phyloP scores from a whole-genome alignment of 75 land plant genomes.

The Cunninghamia lanceolata region DNA sequence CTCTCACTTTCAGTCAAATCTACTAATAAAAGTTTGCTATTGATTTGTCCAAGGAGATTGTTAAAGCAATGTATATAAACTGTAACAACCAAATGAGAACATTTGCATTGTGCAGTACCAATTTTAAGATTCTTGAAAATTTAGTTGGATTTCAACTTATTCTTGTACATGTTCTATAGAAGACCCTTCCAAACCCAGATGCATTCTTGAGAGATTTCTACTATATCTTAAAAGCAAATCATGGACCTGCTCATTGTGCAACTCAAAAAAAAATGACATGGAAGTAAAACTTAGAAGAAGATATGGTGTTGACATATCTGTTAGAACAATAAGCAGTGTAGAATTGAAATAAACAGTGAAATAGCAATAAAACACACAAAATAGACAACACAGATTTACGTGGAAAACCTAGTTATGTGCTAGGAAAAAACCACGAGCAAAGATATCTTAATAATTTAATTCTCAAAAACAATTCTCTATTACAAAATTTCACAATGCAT shows the following conservation, averaged over 20 bases:
- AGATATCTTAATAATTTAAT: too few relatives aligned
- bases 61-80: conserved; percentile 76
- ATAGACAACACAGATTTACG: too few relatives aligned
- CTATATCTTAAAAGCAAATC: conserved; percentile 61
- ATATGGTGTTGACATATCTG: conserved; percentile 64
- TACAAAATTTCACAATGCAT: too few relatives aligned
- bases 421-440: too few relatives aligned
- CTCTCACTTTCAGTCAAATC: conserved; percentile 93
- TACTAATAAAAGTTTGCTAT: conserved; percentile 86
- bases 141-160: conserved; percentile 73
- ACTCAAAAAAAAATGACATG: conserved; percentile 76
- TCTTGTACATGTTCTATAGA: conserved; percentile 65
- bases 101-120: conserved; percentile 41
- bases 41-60: conserved; percentile 56
- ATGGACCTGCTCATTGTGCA: conserved; percentile 91
- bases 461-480: too few relatives aligned
- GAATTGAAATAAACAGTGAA: too few relatives aligned
- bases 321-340: too few relatives aligned
- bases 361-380: too few relatives aligned
- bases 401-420: too few relatives aligned
- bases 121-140: conserved; percentile 62
- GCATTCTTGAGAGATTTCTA: conserved; percentile 23
- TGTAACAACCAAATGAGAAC: conserved; percentile 87
- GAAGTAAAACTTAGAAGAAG: conserved; percentile 63
- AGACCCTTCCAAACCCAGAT: conserved; percentile 45